A percentile compares a stretch with the other conserved stretches of the same genome.
Conservation (phyloP, 2,329 filamentous ascomycete species). For the Penicillium digitatum region DNA sequence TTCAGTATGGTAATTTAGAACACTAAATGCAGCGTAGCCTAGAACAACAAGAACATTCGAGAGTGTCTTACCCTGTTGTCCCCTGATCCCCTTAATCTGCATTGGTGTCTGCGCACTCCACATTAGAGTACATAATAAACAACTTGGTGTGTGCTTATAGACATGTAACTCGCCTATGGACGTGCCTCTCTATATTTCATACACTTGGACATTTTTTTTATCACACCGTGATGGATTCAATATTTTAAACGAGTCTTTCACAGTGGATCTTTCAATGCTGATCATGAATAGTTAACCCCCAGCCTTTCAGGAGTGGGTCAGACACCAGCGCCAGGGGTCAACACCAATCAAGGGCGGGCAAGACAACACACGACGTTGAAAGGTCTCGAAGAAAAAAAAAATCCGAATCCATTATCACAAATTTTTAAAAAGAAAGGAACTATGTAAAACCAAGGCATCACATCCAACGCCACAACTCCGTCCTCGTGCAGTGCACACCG, state of each 20-base stretch:
- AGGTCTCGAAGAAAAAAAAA: background rate
- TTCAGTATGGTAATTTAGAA: slow-evolving; percentile 1
- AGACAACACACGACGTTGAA: background rate
- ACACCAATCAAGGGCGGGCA: slow-evolving; percentile 5
- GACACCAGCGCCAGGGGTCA: background rate
- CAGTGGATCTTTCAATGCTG: background rate
- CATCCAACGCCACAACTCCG: slow-evolving; percentile 7
- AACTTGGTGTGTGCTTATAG: background rate
- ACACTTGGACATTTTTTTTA: background rate
- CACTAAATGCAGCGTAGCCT: background rate
- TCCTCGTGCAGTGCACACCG: slow-evolving; percentile 7
- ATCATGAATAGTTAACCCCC: background rate
- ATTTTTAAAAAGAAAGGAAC: background rate
- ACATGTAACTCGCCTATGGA: no score
- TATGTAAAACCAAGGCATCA: slow-evolving; percentile 1
- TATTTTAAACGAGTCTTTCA: background rate
- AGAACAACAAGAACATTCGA: slow-evolving; percentile 2
- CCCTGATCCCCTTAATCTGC: background rate
- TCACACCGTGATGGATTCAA: background rate
- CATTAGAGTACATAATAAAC: no score
- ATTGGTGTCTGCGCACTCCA: background rate
- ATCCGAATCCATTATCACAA: background rate
- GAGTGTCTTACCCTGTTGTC: background rate
- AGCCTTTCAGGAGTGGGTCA: background rate
- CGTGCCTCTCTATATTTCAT: background rate